A percentile compares a stretch with the other conserved stretches of the same genome.
These are phyloP conservation scores for Nicotiana benthamiana DNA, from an alignment of 257 asterid genomes.

Conservation along the genomic window DNA sequence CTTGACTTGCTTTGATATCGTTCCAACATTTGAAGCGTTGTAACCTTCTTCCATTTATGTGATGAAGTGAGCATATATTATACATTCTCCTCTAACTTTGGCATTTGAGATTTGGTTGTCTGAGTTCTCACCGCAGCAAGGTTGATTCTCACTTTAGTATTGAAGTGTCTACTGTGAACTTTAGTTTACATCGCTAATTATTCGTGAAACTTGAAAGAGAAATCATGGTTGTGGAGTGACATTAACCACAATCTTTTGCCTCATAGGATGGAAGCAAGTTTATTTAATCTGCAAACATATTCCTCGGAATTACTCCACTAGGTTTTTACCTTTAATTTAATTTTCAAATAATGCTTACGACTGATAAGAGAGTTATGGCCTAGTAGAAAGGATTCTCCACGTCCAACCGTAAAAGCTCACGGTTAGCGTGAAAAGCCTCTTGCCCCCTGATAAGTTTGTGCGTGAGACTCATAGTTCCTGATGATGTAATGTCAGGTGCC, in stretches of 20 bases:
- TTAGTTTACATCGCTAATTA: background rate
- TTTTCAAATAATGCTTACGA: background rate
- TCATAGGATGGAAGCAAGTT: background rate
- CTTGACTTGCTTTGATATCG: background rate
- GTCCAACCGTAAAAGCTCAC: background rate
- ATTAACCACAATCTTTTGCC: background rate
- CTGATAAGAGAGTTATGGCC: background rate
- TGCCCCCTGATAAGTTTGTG: background rate
- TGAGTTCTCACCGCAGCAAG: background rate
- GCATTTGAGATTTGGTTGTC: background rate
- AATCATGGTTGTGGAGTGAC: background rate
- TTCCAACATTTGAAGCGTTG: background rate
- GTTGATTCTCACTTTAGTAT: background rate
- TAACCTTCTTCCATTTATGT: background rate
- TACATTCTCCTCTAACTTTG: background rate
- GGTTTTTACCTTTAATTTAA: background rate
- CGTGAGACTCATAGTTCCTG: background rate
- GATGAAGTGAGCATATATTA: background rate
- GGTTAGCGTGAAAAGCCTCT: background rate
- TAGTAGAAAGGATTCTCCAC: background rate
- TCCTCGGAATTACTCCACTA: background rate
- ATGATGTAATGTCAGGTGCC: conserved; percentile 40
- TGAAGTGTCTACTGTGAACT: background rate
- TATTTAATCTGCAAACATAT: background rate
- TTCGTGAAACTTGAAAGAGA: background rate